Conservation (phyloP, 2,329 filamentous ascomycete genomes). For the Grosmannia clavigera region DNA sequence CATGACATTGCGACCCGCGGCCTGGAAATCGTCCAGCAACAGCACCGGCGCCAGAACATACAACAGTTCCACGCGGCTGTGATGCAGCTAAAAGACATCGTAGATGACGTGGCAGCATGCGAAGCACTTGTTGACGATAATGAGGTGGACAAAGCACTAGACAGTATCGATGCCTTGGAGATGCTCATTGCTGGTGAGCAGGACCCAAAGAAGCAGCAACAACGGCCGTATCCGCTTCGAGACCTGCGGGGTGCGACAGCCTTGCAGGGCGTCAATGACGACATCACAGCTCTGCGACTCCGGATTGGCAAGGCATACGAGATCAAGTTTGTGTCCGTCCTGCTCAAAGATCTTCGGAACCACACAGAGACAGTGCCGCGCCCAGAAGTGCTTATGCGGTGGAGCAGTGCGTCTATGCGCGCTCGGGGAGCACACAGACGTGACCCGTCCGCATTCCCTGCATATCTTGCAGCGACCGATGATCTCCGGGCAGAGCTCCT, state of each 20-base stretch:
- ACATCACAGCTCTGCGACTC: conserved; percentile 62
- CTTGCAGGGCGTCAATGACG: conserved; percentile 65
- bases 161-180: conserved; percentile 66
- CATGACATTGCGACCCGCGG: conserved; percentile 77
- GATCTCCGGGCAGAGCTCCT: conserved; percentile 58
- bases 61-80: conserved; percentile 72
- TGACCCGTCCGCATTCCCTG: conserved; percentile 57
- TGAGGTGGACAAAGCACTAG: conserved; percentile 69
- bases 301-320: conserved; percentile 85
- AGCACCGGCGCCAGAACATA: conserved; percentile 72
- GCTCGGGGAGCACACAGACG: conserved; percentile 54
- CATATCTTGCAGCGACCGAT: conserved; percentile 64
- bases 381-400: conserved; percentile 67
- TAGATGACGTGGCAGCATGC: conserved; percentile 61
- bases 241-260: conserved; percentile 70
- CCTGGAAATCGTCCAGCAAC: conserved; percentile 72
- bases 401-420: conserved; percentile 66
- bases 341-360: conserved; percentile 68
- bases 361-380: conserved; percentile 64
- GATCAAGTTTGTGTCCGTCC: conserved; percentile 59
- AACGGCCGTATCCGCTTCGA: conserved; percentile 27
- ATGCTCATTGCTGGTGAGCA: conserved; percentile 64
- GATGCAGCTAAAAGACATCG: conserved; percentile 67
- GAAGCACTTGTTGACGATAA: conserved; percentile 73
- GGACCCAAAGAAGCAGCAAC: conserved; percentile 17